Base-by-base conservation (phyloP, 768 basidiomycete species). In the Boletus rex-veris region DNA sequence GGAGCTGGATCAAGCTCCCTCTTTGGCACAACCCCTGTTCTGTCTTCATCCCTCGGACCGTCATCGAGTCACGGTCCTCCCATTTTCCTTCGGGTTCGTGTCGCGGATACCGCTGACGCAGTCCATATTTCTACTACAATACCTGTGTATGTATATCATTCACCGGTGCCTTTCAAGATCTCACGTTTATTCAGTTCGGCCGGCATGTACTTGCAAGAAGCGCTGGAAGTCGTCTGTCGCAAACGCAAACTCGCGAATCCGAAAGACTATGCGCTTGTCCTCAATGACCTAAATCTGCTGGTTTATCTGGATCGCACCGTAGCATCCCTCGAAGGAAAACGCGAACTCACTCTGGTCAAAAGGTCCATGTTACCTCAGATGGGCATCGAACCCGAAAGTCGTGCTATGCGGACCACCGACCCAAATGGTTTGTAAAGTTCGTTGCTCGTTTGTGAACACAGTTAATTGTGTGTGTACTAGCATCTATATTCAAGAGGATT, bases 201-300 rank as follows among this genome's bases (percentile, higher is more conserved):
- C 14, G 92, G 90, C 9, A 97, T 93, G 87, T 98, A 98, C 69
- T 88, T 98, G 83, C 93, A 95, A 62, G 96, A 98, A 69, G 91
- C 92, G 1, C 80, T 97, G 21, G 96, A 97, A 57, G 76, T 85
- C 19, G 86, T 92, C 2, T 92, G 90, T 66, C 77, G 81, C 36
- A 83, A 82, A 64, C 80, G 86, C 45, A 83, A 82, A 63, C 71
- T 91, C 28, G 71, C 74, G 24, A 80, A 86, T 61, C 80, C 88
- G 30, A 83, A 87, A 53, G 87, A 92, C 53, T 98, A 93, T 73
- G 91, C 90, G 2, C 79, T 98, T 19, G 74, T 95, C 38, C 72
- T 89, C 43, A 69, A 70, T 12, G 69, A 75, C 12, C 76, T 77
- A 1, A 86, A 84, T 53, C 85, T 96, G 38, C 72, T 92, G 50